Base-by-base conservation (phyloP, 2,329 filamentous ascomycete genomes). In the Phyllosticta capitalensis region DNA sequence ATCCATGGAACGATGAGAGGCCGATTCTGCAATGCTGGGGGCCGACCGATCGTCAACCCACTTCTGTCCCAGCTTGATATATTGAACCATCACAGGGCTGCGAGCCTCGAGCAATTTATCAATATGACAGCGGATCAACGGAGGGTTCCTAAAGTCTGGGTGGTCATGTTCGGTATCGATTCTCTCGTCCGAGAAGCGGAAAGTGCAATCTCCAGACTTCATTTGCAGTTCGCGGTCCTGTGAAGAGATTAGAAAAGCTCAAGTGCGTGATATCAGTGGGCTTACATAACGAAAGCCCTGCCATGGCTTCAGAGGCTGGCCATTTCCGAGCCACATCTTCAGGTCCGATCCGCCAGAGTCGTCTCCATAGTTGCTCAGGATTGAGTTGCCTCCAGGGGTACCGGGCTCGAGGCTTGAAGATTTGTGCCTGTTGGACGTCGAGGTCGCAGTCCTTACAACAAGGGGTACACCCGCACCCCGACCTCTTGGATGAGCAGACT, bases 171-270 rank as follows among this genome's bases (percentile, higher is more conserved):
- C 66, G 9, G 62, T 52, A 10, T 63, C 53, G 61, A n/a, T 6
- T 45, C 14, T 45, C 17, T n/a, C 38, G 24, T 75, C 72, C 55
- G 68, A 72, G 61, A 75, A 74, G 60, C 71, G 74, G 17, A 60
- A 50, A 4, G 52, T 22, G 17, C 73, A 73, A 51, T 68, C 70
- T 6, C 73, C 73, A 10, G 61, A 63, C 49, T 62, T 24, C 56
- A 65, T 60, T 54, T 73, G 69, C 71, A 75, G 70, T 24, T 74
- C 69, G 45, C 71, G 66, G 55, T 75, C 72, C 71, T 74, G 38
- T 55, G 5, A 14, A 60, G 28, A n/a, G 2, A 56, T 66, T 55
- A 67, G 61, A 52, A 4, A n/a, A 38, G 5, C 0, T 22, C 5
- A 5, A 4, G 9, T 17, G 26, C 5, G 52, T 14, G 1, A 26